Evolutionary conservation across 2,329 filamentous ascomycete genomes (phyloP), one percentile per base, ranked within the genome.

Genomic region (Coniochaeta prunicola): DNA sequence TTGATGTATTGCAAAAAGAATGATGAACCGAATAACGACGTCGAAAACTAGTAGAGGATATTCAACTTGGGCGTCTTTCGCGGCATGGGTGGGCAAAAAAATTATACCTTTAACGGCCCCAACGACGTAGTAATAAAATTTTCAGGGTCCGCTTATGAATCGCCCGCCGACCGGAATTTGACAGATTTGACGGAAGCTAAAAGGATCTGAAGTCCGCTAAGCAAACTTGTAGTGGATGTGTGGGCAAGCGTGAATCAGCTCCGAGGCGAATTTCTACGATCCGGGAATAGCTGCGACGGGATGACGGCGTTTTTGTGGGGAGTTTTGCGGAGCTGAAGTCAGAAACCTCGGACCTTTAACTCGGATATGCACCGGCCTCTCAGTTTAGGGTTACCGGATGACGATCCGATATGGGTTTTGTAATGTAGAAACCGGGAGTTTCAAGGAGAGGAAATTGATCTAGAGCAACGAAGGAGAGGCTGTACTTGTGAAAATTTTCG

Each of bases 1-100:
- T 56, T 57, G 57, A 38, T 40, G 33, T 57, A 17, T 42, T 17
- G 53, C 31, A 56, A 33, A 26, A 30, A 50, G n/a, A 19, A 57
- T 30, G 40, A 58, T 28, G 24, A 50, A 50, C 24, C 24, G 24
- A 26, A 15, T 8, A 28, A 13, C 24, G 30, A 50, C 17, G 28
- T 50, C 3, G 30, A 50, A 5, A 50, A 30, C 45, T 26, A 50
- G 45, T 50, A 21, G n/a, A 50, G 45, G 12, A 50, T 9, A 21
- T 13, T 17, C 12, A 50, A 50, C 24, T 50, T 26, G n/a, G 45
- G 30, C n/a, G 24, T 7, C 4, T 50, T 5, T 21, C 13, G 8
- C 12, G 24, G 24, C 45, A 50, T 50, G 5, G 36, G 21, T 4
- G 24, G 45, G 45, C 24, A 5, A 4, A 26, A 8, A 50, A 26